Conservation (phyloP, 108 stramenopile genomes). For the Cyclostephanos tholiformis region DNA sequence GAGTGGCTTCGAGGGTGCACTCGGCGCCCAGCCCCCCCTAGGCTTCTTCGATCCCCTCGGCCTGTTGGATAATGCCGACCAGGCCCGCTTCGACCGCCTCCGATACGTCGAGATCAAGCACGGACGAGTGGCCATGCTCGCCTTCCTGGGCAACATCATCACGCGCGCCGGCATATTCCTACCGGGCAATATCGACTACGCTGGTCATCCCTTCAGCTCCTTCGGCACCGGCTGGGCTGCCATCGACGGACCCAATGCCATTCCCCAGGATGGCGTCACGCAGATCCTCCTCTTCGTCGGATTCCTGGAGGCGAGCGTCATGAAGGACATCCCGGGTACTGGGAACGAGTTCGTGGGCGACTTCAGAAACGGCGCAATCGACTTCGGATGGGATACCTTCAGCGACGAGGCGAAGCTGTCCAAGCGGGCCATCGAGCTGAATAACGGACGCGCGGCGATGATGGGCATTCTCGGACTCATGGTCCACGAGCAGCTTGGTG, state of each 20-base stretch:
- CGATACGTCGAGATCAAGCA: slow-evolving; percentile 82
- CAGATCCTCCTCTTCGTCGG: slow-evolving; percentile 81
- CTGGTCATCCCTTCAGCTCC: slow-evolving; percentile 69
- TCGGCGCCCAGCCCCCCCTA: slow-evolving; percentile 64
- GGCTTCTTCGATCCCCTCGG: slow-evolving; percentile 78
- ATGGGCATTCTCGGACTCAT: slow-evolving; percentile 92
- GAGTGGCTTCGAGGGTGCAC: slow-evolving; percentile 58
- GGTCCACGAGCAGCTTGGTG: slow-evolving; percentile 77
- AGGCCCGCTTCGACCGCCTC: slow-evolving; percentile 71
- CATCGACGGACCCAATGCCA: slow-evolving; percentile 38
- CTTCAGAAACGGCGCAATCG: slow-evolving; percentile 71
- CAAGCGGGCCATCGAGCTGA: slow-evolving; percentile 91
- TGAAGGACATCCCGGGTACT: slow-evolving; percentile 66
- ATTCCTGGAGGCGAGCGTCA: slow-evolving; percentile 62
- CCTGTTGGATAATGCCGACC: slow-evolving; percentile 40
- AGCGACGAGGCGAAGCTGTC: slow-evolving; percentile 64
- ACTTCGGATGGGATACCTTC: slow-evolving; percentile 74
- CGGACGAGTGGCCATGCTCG: slow-evolving; percentile 79
- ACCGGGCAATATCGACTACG: slow-evolving; percentile 56
- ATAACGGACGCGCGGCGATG: slow-evolving; percentile 92
- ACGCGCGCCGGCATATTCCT: slow-evolving; percentile 57
- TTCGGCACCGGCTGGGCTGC: slow-evolving; percentile 77
- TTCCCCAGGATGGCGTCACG: slow-evolving; percentile 70
- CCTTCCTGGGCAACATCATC: slow-evolving; percentile 71
- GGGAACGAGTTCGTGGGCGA: slow-evolving; percentile 70